A percentile compares a stretch with the other conserved stretches of the same genome.
These are phyloP conservation scores for Schizochytrium sp. DNA, from an alignment of 108 stramenopile genomes.

Conservation along the genomic window DNA sequence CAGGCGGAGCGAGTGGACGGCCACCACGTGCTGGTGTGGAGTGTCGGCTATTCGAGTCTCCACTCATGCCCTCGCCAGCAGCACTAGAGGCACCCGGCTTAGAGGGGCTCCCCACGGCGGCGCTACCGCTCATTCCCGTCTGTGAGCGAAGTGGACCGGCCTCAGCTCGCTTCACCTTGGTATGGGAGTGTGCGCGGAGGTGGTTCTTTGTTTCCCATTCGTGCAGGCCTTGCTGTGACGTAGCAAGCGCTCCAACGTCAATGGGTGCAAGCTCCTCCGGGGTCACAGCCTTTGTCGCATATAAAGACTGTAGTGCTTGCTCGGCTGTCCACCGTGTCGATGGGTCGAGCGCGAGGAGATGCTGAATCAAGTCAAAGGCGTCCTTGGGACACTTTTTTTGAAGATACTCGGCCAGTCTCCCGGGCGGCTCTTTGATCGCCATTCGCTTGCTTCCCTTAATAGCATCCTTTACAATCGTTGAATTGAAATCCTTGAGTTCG, in stretches of 20 bases:
- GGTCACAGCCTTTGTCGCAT: background rate
- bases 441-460: background rate
- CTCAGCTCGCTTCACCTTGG: background rate
- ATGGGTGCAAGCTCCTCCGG: background rate
- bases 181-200: background rate
- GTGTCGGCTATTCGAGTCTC: too few relatives aligned
- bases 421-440: background rate
- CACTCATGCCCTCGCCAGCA: too few relatives aligned
- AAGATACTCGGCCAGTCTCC: background rate
- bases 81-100: too few relatives aligned
- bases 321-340: background rate
- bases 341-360: background rate
- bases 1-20: too few relatives aligned
- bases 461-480: background rate
- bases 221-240: background rate
- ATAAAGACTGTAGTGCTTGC: background rate
- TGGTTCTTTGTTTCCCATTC: constrained; percentile 13
- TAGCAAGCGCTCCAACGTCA: background rate
- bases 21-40: too few relatives aligned
- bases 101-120: too few relatives aligned
- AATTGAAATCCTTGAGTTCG: background rate
- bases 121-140: too few relatives aligned
- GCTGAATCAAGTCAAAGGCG: background rate
- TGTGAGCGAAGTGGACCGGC: too few relatives aligned
- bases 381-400: background rate